phyloP scores from a whole-genome alignment of 257 asterid species.

The Solanum gandarillasii region DNA sequence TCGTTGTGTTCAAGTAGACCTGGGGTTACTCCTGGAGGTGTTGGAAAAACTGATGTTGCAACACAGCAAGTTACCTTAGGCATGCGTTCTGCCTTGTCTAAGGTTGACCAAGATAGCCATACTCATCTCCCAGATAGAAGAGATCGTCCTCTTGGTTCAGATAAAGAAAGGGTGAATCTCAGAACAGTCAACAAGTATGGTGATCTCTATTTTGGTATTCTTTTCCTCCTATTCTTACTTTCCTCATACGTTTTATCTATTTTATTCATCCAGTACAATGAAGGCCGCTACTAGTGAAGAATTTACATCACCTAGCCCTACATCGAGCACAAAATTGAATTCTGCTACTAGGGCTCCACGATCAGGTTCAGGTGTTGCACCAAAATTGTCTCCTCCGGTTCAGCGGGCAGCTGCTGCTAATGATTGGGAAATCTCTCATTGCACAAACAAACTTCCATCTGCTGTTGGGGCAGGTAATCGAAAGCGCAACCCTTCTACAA shows the following conservation, averaged over 20 bases:
- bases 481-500: slow-evolving; percentile 59
- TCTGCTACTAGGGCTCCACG: slow-evolving; percentile 73
- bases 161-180: slow-evolving; percentile 60
- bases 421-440: slow-evolving; percentile 83
- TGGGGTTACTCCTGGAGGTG: slow-evolving; percentile 55
- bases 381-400: slow-evolving; percentile 58
- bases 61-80: slow-evolving; percentile 47
- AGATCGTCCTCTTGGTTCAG: slow-evolving; percentile 57
- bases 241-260: background rate
- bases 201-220: background rate
- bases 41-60: slow-evolving; percentile 51
- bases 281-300: slow-evolving; percentile 72
- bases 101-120: slow-evolving; percentile 59
- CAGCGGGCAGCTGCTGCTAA: slow-evolving; percentile 43
- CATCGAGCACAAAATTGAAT: slow-evolving; percentile 68
- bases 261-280: slow-evolving; percentile 12
- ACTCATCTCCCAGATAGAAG: slow-evolving; percentile 60
- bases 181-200: slow-evolving; percentile 67
- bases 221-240: background rate
- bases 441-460: slow-evolving; percentile 56
- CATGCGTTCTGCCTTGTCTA: slow-evolving; percentile 53
- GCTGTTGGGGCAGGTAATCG: slow-evolving; percentile 51
- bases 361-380: slow-evolving; percentile 50
- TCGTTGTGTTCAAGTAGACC: slow-evolving; percentile 27
- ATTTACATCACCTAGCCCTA: slow-evolving; percentile 73